Base-by-base conservation (phyloP, 139 green algal genomes). In the Chlorella sorokiniana region DNA sequence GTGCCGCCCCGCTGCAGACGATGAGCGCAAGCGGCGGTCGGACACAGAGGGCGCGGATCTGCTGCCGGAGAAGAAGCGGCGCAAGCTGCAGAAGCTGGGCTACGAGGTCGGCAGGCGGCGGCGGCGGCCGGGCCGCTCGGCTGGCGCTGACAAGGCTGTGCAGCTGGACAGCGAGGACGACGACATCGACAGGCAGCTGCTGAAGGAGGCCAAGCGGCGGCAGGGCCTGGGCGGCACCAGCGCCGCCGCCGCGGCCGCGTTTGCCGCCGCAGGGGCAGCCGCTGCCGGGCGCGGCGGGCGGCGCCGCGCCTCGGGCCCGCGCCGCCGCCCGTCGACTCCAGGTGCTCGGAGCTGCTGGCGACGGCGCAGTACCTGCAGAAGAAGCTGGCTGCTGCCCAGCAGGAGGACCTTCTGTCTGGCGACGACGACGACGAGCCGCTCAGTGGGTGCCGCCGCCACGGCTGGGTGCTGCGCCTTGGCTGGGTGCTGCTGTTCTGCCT, bases 401-500 rank as follows among this genome's bases (percentile, higher is more conserved):
- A 68, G 29, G 44, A 75, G 35, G 35, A 31, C 18, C 65, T 42
- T 11, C 33, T 45, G 1, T n/a, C 41, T 14, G 79, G 33, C 14
- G 51, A 81, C 18, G 81, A 77, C 22, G 56, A 56, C 38, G 62
- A 63, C 63, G 78, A 70, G 5, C n/a, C n/a, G 23, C 9, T 81
- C 31, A 54, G 33, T 70, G 54, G 31, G 48, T n/a, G 51, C 33
- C 20, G 71, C 33, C n/a, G 10, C n/a, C 5, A 68, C 25, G 52
- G 61, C 14, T 52, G 33, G 71, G 67, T 73, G 67, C 64, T 76
- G 68, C 3, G 27, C 27, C 38, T 37, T 51, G 35, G 33, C 44
- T 70, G 63, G 63, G 20, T 41, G n/a, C 63, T 45, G 63, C 7
- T 16, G 22, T 70, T 16, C 35, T 70, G 29, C 4, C 29, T 38